Evolutionary conservation across 2,329 filamentous ascomycete species (phyloP).

Genomic region (Exophiala sp.): DNA sequence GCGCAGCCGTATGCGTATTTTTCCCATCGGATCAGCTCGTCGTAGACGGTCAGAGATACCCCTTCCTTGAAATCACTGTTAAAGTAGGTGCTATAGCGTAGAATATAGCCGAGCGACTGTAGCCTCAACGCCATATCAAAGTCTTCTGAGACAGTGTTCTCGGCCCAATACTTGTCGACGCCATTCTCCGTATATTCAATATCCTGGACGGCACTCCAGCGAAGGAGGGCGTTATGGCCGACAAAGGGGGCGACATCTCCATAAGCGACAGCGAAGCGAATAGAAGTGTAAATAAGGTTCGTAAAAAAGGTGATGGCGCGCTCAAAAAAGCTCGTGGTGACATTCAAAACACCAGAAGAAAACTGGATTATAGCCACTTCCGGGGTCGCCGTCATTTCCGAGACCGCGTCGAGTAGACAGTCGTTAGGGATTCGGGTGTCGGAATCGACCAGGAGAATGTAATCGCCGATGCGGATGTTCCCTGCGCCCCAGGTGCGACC

Average conservation of each 20-base stretch:
- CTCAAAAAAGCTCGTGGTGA: slow-evolving; percentile 66
- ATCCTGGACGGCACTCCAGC: slow-evolving; percentile 60
- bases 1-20: slow-evolving; percentile 83
- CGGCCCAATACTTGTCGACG: slow-evolving; percentile 62
- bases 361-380: slow-evolving; percentile 68
- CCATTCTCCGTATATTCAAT: slow-evolving; percentile 47
- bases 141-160: slow-evolving; percentile 69
- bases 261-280: slow-evolving; percentile 62
- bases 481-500: slow-evolving; percentile 64
- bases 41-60: slow-evolving; percentile 76
- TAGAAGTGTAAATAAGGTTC: slow-evolving; percentile 68
- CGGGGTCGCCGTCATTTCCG: slow-evolving; percentile 64
- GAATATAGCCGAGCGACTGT: slow-evolving; percentile 62
- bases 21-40: slow-evolving; percentile 78
- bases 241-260: slow-evolving; percentile 71
- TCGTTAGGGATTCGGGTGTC: slow-evolving; percentile 64
- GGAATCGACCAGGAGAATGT: slow-evolving; percentile 63
- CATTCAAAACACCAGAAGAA: slow-evolving; percentile 70
- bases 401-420: slow-evolving; percentile 61
- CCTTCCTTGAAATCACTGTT: slow-evolving; percentile 69
- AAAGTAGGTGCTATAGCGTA: slow-evolving; percentile 64
- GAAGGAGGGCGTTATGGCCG: slow-evolving; percentile 68
- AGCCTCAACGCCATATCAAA: slow-evolving; percentile 70
- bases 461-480: slow-evolving; percentile 79
- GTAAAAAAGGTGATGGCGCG: slow-evolving; percentile 74